Base-by-base conservation (phyloP, 2,329 filamentous ascomycete genomes). In the Epichloe brachyelytri region DNA sequence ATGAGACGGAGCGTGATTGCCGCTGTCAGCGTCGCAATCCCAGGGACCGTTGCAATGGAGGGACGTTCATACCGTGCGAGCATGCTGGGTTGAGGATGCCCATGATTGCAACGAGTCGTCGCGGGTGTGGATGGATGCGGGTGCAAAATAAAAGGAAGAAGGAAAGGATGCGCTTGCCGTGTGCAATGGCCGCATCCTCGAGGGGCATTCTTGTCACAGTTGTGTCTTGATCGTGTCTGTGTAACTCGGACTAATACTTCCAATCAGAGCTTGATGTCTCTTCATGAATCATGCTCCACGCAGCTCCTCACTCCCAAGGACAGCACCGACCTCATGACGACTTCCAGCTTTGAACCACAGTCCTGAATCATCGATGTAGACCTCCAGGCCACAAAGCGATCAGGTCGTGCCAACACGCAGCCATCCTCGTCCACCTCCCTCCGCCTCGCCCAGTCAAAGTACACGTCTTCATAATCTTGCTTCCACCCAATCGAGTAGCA, bases 381-480 rank as follows among this genome's bases (percentile, higher is more conserved):
- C 17, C 76, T 65, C 78, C 78, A 82, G 2, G 72, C 75, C 2
- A 82, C 72, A 54, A 79, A 79, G 14, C 74, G 64, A 65, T 84
- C 80, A 1, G 80, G 80, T 11, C 80, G 64, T 4, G 78, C 71
- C 22, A 83, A 66, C 15, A 83, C 70, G 57, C 71, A 76, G 1
- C 80, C 79, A 52, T 75, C 71, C 54, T 82, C 80, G 19, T 73
- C 71, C 1, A 83, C 70, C 43, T 75, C 77, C 15, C 77, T 68
- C 50, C 68, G 63, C 45, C 65, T 63, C 11, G 67, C 71, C 80
- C 80, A 85, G 51, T 81, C 77, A 53, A 73, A 74, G 60, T 83
- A 83, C 0, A 79, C 69, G 59, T 84, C 81, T 59, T 82, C 74
- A 55, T 71, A 83, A 52, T 83, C 78, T 54, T 77, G 74, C 14